Evolutionary conservation across 805 yeast genomes (phyloP), one percentile per base, ranked within the genome.

Genomic region (Wickerhamiella kurtzmanii): DNA sequence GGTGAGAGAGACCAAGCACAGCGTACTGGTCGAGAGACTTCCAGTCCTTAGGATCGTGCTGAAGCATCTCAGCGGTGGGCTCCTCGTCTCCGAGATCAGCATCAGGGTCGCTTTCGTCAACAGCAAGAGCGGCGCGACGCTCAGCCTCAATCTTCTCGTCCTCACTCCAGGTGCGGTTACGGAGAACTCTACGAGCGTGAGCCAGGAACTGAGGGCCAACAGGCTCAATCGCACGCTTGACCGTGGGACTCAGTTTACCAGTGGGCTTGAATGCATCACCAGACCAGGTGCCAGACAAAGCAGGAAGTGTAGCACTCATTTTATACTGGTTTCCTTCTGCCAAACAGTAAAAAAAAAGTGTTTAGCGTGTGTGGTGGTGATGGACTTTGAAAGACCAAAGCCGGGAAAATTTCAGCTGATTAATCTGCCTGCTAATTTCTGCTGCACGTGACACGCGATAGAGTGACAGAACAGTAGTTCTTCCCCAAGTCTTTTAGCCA

Each of bases 101-200:
- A 54, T 64, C 73, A 45, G 64, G 64, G 22, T 43, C 56, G 50
- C 74, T 77, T 56, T 75, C 81, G 57, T 83, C 94, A 52, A 77
- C 76, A 48, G 68, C 67, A 60, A 83, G 94, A 66, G 84, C 84
- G 16, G 52, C 50, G 19, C 44, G 51, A 68, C 77, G 79, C 63
- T 81, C 94, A 51, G 95, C 95, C 74, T 88, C 94, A 56, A 87
- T 71, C 65, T 82, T 80, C 70, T 92, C 98, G 62, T 77, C 92
- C 69, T 92, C 97, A 47, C 96, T 86, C 95, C 96, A 92, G 44
- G 97, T 86, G 71, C 94, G 96, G 65, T 95, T 95, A 70, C 95
- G 80, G 58, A 88, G 73, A 46, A 94, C 77, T 74, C 98, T 83
- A 56, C 95, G 79, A 49, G 97, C 97, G 62, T 92, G 98, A 45